Base-by-base conservation (phyloP, 2,329 filamentous ascomycete genomes). In the Cryphonectria nitschkei region DNA sequence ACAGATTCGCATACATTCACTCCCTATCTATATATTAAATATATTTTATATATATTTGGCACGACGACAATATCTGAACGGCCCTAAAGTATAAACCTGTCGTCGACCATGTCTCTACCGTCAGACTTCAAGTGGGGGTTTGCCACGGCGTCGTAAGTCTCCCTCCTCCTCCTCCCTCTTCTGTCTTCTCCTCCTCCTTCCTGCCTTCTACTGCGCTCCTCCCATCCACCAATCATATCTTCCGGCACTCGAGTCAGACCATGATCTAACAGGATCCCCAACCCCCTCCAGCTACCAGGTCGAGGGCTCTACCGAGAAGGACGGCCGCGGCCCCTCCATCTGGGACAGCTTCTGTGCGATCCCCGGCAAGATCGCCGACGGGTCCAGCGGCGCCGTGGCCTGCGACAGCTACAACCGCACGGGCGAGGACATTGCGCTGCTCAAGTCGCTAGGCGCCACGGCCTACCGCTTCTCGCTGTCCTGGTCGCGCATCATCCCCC, bases 321-420 rank as follows among this genome's bases (percentile, higher is more conserved):
- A 95, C 78, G 94, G 93, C 74, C 92, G 93, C 74, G 92, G 88
- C 32, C 90, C 93, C 68, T 93, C 92, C 73, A 96, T 97, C 80
- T 97, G 94, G 94, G 94, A 97, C 82, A 91, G 88, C n/a, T 97
- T 97, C 83, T 95, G 92, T 82, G 88, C 88, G 73, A 91, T 89
- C 68, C 90, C 92, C 8, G 93, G 93, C 77, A 97, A 96, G 82
- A 94, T 96, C 76, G 93, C 93, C 69, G 92, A 93, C 76, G 91
- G 89, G 70, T 90, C 86, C 75, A 91, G 89, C 60, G 94, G 94
- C 67, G 90, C 89, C 67, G 87, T 93, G 60, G 93, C 94, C 52
- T 97, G 94, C 82, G 93, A 97, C 83, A 95, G 92, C 39, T 97
- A 97, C 85, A 90, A 95, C 82, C 90, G 91, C 68, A 93, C 90